Conservation (phyloP, 371 early-diverging fungal species). For the Saksenaea oblongispora region DNA sequence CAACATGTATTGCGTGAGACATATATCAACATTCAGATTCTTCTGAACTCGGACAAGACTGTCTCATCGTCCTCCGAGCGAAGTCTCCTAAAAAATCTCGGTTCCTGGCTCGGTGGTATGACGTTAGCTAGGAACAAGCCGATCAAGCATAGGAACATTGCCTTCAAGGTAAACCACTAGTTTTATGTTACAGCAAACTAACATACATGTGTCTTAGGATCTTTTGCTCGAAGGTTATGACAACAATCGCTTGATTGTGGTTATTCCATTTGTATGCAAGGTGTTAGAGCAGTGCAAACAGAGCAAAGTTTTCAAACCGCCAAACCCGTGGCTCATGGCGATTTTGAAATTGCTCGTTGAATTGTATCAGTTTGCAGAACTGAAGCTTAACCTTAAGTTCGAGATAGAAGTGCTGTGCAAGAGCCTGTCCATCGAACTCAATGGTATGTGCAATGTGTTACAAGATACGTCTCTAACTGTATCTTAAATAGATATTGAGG, state of each 20-base stretch:
- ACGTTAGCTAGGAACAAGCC: constrained; percentile 94
- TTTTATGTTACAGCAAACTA: neutral
- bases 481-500: constrained; percentile 64
- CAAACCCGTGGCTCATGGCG: constrained; percentile 98
- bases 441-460: constrained; percentile 22
- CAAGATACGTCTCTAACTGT: constrained; percentile 18
- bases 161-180: constrained; percentile 75
- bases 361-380: constrained; percentile 88
- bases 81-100: constrained; percentile 89
- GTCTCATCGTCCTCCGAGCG: constrained; percentile 89
- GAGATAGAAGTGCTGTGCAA: constrained; percentile 98
- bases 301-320: constrained; percentile 90
- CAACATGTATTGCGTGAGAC: constrained; percentile 88
- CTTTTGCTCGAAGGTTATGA: constrained; percentile 90
- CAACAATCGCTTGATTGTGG: constrained; percentile 85
- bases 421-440: constrained; percentile 80
- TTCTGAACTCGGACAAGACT: constrained; percentile 93
- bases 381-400: constrained; percentile 94
- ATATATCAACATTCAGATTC: constrained; percentile 77
- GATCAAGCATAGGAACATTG: constrained; percentile 89
- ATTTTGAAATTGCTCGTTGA: constrained; percentile 90
- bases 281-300: constrained; percentile 87
- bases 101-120: constrained; percentile 96
- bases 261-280: constrained; percentile 98
- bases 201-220: constrained; percentile 53